These are phyloP conservation scores for Coemansia sp. DNA, from an alignment of 192 early-diverging fungal species.

Conservation along the genomic window DNA sequence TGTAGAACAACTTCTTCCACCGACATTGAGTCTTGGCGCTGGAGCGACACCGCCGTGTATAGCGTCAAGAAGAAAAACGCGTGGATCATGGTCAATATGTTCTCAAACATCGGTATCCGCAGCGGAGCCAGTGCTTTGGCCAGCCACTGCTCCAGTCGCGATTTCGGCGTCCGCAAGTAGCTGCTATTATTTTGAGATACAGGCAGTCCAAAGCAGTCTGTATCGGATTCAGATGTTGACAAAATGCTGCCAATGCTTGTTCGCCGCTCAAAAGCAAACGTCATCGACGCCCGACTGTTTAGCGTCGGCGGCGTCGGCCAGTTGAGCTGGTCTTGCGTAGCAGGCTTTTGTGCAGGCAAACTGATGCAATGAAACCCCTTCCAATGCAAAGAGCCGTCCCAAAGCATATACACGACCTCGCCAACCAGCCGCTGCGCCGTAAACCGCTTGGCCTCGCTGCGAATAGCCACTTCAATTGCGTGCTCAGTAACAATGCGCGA, in stretches of 20 bases:
- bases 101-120: constrained; percentile 39
- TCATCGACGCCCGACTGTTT: neutral
- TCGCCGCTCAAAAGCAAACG: constrained; percentile 7
- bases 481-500: constrained; percentile 33
- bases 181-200: too few relatives aligned
- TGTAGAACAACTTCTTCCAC: constrained; percentile 23
- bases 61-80: constrained; percentile 37
- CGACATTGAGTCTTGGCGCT: constrained; percentile 14
- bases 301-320: too few relatives aligned
- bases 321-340: neutral
- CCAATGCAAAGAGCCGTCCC: constrained; percentile 42
- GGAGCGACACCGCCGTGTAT: constrained; percentile 30
- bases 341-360: neutral
- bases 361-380: constrained; percentile 35
- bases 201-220: too few relatives aligned
- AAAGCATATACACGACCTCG: constrained; percentile 36
- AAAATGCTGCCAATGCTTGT: constrained; percentile 2
- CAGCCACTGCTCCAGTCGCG: constrained; percentile 22
- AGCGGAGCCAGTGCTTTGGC: constrained; percentile 19
- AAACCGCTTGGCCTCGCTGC: constrained; percentile 44
- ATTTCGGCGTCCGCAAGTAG: neutral
- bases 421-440: constrained; percentile 33
- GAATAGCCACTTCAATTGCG: constrained; percentile 33
- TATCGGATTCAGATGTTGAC: too few relatives aligned
- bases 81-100: constrained; percentile 34